Evolutionary conservation across 306 rosid species (phyloP).

Genomic region (Elaeagnus macrophylla): DNA sequence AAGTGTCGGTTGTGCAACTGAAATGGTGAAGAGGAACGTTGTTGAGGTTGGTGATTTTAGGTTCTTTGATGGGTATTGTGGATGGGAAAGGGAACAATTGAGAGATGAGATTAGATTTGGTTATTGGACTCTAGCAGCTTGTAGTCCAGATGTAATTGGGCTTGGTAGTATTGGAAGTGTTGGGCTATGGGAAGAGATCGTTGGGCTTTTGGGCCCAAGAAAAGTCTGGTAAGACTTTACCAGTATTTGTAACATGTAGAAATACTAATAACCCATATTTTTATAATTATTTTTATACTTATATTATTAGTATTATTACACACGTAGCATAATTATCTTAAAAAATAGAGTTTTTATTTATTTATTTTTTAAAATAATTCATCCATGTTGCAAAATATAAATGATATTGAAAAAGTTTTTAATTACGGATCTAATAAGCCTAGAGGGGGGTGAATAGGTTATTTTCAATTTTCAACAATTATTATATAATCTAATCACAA

Average conservation of each 20-base stretch:
- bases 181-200: slow-evolving; percentile 74
- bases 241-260: neutral
- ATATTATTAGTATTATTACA: too few relatives aligned
- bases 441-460: too few relatives aligned
- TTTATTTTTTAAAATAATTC: too few relatives aligned
- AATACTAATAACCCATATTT: too few relatives aligned
- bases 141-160: slow-evolving; percentile 69
- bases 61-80: slow-evolving; percentile 92
- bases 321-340: too few relatives aligned
- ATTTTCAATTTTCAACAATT: too few relatives aligned
- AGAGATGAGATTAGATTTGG: slow-evolving; percentile 56
- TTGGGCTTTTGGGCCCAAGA: slow-evolving; percentile 62
- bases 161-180: slow-evolving; percentile 28
- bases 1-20: slow-evolving; percentile 74
- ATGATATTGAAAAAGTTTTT: too few relatives aligned
- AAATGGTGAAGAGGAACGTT: slow-evolving; percentile 68
- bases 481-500: too few relatives aligned
- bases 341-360: too few relatives aligned
- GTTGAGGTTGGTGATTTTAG: slow-evolving; percentile 58
- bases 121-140: slow-evolving; percentile 87
- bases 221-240: slow-evolving; percentile 38
- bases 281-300: too few relatives aligned
- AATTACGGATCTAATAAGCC: too few relatives aligned
- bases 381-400: too few relatives aligned
- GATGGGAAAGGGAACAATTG: slow-evolving; percentile 74